phyloP scores from a whole-genome alignment of 441 rosid species.

The Pelargonium cotyledonis region DNA sequence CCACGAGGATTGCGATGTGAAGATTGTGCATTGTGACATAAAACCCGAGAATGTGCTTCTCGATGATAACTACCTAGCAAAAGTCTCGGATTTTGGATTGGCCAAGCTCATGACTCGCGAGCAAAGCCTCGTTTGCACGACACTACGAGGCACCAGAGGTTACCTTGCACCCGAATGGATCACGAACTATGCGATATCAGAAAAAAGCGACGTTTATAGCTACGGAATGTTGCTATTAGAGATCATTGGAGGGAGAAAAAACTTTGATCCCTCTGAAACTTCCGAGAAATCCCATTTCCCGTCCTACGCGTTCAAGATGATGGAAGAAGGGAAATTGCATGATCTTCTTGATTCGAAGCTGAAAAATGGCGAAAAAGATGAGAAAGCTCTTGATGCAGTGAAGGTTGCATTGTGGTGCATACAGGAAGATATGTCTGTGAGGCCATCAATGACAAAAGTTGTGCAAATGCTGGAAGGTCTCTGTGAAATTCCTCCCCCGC shows the following conservation, averaged over 20 bases:
- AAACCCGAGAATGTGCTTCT: constrained; percentile 92
- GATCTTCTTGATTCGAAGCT: constrained; percentile 62
- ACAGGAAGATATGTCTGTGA: constrained; percentile 73
- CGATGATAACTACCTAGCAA: constrained; percentile 63
- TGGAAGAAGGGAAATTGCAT: constrained; percentile 72
- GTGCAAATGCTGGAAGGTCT: constrained; percentile 98
- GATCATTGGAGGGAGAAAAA: constrained; percentile 86
- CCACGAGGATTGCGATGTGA: constrained; percentile 78
- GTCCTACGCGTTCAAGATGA: constrained; percentile 78
- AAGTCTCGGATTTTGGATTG: constrained; percentile 91
- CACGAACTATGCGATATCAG: constrained; percentile 88
- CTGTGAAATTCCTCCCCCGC: constrained; percentile 53
- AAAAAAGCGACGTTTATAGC: constrained; percentile 90
- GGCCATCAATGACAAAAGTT: constrained; percentile 85
- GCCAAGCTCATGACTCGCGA: constrained; percentile 92
- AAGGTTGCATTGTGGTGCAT: constrained; percentile 92
- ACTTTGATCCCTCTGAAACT: constrained; percentile 45
- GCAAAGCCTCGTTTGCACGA: constrained; percentile 88
- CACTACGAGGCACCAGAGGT: constrained; percentile 87
- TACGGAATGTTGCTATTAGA: constrained; percentile 87
- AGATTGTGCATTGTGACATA: constrained; percentile 84
- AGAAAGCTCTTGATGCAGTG: constrained; percentile 42
- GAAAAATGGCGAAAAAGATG: constrained; percentile 36
- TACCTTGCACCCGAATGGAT: constrained; percentile 96
- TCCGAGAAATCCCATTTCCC: constrained; percentile 86